Percentiles rank a stretch among this genome's conserved stretches.
Conservation (phyloP, 2,329 filamentous ascomycete genomes). For the Cordyceps cicadae region DNA sequence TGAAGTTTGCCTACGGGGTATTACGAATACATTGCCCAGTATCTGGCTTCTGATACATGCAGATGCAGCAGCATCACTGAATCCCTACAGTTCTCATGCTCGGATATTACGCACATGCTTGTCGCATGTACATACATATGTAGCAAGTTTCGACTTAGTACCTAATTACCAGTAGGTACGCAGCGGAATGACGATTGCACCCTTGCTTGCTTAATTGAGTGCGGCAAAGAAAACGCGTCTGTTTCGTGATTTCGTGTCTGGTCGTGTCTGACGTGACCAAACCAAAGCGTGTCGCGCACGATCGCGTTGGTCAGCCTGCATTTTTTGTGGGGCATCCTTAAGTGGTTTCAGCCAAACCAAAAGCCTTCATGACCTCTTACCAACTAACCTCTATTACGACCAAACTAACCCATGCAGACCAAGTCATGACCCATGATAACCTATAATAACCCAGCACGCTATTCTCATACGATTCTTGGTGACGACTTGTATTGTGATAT, state of each 20-base stretch:
- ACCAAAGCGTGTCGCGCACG: conserved; percentile 8
- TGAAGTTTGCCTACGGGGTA: no score
- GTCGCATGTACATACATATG: neutral
- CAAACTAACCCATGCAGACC: no score
- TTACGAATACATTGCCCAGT: no score
- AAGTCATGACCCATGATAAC: no score
- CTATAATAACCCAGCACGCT: no score
- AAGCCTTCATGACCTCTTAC: no score
- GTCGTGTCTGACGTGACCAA: conserved; percentile 18
- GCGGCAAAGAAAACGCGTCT: conserved; percentile 28
- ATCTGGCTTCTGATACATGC: neutral
- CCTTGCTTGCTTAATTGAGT: conserved; percentile 15
- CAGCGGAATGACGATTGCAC: conserved; percentile 9
- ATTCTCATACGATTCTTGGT: no score
- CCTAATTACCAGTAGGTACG: neutral
- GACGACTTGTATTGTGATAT: no score
- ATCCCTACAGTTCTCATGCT: no score
- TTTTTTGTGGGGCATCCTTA: neutral
- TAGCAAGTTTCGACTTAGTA: neutral
- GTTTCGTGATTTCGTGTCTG: conserved; percentile 35
- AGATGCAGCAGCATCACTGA: neutral
- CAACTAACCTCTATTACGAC: no score
- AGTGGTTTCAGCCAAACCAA: conserved; percentile 9
- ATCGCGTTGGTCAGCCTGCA: neutral
- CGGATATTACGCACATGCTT: neutral